Evolutionary conservation across 352 stramenopile genomes (phyloP), one percentile per base, ranked within the genome.

Genomic region (Globisporangium paddicum): DNA sequence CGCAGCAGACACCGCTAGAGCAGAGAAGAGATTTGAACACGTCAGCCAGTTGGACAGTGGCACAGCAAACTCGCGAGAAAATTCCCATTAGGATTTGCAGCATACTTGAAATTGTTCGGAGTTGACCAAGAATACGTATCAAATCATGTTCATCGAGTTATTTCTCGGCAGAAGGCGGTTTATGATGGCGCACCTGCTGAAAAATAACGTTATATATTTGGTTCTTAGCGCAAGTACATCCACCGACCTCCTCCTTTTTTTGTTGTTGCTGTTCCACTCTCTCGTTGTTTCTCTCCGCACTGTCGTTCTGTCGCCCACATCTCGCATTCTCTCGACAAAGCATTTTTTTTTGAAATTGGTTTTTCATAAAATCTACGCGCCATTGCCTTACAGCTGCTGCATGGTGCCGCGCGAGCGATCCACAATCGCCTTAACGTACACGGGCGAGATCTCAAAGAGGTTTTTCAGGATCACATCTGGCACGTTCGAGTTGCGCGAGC

Each of bases 381-480:
- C 18, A 7, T 18, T 44, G 38, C 26, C 38, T 77, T 67, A 82
- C 13, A 62, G 70, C 59, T 82, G 72, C 41, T 75, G 71, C 11
- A 83, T 66, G 19, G 64, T 71, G 50, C 71, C 78, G 32, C 79
- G 81, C 32, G 80, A 75, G 30, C 80, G 79, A 50, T 95, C 86
- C 37, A 93, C 77, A 28, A 93, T 76, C 26, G 71, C 82, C 72
- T 95, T 95, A 42, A 95, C 85, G 49, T 85, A 93, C 23, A 93
- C 81, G 0, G 86, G 86, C 23, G 80, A 79, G 63, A 93, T 82
- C 68, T 95, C 86, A 42, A 95, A 95, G 19, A 95, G 58, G 70
- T 95, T 95, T 68, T 90, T 91, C 23, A 95, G 67, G 55, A 95
- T 90, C 58, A 93, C 90, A 55, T 95, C 86, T 32, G 84, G 80